Conservation (phyloP, 2,329 filamentous ascomycete species). For the Waltergamsia citrina region DNA sequence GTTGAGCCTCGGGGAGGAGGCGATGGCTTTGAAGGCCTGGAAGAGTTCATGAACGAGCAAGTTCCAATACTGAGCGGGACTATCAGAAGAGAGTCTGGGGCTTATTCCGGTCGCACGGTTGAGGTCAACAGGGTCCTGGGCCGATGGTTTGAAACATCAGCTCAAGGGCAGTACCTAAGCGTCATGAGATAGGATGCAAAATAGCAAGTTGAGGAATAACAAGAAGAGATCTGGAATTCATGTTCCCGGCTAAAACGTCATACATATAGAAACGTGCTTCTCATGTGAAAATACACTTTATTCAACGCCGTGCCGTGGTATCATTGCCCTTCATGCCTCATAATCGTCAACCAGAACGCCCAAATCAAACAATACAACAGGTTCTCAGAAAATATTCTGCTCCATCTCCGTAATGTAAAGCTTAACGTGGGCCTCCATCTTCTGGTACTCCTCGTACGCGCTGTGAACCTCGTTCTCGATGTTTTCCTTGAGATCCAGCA, state of each 20-base stretch:
- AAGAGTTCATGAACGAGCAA: constrained; percentile 35
- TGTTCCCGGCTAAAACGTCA: too few relatives aligned
- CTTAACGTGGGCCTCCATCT: constrained; percentile 95
- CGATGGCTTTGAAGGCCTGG: constrained; percentile 16
- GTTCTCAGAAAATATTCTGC: constrained; percentile 52
- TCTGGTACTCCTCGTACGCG: constrained; percentile 89
- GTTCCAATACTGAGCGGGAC: constrained; percentile 55
- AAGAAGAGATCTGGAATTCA: too few relatives aligned
- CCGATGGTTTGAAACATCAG: constrained; percentile 56
- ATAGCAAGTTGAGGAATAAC: background rate
- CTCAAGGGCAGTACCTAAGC: too few relatives aligned
- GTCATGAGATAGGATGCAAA: too few relatives aligned
- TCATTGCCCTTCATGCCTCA: constrained; percentile 11
- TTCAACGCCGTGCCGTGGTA: constrained; percentile 33
- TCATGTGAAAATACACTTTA: too few relatives aligned
- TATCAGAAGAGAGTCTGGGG: constrained; percentile 35
- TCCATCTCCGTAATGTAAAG: constrained; percentile 99
- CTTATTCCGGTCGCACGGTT: constrained; percentile 50
- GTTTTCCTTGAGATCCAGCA: constrained; percentile 94
- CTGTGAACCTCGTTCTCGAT: constrained; percentile 90
- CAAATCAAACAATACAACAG: background rate
- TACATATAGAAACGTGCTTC: too few relatives aligned
- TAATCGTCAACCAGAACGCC: constrained; percentile 3
- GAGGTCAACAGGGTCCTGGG: constrained; percentile 46
- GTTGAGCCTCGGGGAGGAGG: constrained; percentile 30